A percentile compares a stretch with the other conserved stretches of the same genome.
Evolutionary conservation across 345 rosid genomes (phyloP).

Genomic region (Euphorbia lathyris): DNA sequence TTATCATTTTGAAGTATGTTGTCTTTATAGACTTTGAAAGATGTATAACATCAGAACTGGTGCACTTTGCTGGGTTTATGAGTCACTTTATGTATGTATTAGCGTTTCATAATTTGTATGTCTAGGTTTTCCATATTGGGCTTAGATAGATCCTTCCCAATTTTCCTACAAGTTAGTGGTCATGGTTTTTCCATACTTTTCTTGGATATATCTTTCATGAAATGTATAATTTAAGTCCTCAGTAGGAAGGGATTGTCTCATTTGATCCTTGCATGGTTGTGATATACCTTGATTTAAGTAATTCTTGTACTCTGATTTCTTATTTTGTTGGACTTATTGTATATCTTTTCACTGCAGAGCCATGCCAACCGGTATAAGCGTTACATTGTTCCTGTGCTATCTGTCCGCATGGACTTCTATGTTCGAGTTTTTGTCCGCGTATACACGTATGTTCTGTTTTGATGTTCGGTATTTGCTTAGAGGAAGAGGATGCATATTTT

Average conservation of each 20-base stretch:
- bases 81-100: background rate
- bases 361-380: constrained; percentile 99
- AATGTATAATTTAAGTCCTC: background rate
- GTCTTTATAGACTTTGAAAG: background rate
- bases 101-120: background rate
- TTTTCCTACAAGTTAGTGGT: background rate
- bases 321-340: background rate
- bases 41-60: background rate
- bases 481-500: background rate
- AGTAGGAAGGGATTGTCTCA: background rate
- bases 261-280: background rate
- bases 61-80: background rate
- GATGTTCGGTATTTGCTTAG: background rate
- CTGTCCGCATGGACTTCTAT: constrained; percentile 95
- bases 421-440: constrained; percentile 93
- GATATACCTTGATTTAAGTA: background rate
- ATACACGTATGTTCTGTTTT: constrained; percentile 64
- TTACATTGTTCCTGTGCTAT: constrained; percentile 89
- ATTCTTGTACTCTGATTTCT: background rate
- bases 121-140: background rate
- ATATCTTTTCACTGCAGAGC: constrained; percentile 50
- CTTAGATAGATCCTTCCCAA: background rate
- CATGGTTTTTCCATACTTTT: background rate
- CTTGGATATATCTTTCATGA: background rate
- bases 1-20: background rate